phyloP scores from a whole-genome alignment of 2,329 filamentous ascomycete species.

The Colletotrichum tofieldiae region DNA sequence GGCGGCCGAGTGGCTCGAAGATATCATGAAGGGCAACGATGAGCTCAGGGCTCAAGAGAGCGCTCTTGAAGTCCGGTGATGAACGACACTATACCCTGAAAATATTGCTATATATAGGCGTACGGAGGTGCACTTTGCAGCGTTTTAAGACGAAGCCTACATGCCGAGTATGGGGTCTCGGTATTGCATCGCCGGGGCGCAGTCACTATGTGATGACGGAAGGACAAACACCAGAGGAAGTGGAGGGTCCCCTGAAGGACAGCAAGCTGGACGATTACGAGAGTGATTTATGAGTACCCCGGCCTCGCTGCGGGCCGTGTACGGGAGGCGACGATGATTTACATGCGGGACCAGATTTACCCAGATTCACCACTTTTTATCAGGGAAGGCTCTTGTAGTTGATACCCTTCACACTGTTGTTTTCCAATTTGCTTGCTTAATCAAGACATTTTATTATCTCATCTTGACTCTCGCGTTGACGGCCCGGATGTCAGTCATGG shows the following conservation, averaged over 20 bases:
- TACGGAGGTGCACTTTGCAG: not conserved
- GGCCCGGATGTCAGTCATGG: not conserved
- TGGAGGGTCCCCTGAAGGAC: not conserved
- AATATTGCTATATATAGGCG: not conserved
- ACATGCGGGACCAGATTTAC: conserved; percentile 28
- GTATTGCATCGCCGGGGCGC: conserved; percentile 2
- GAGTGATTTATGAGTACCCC: conserved; percentile 19
- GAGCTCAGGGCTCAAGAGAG: conserved; percentile 68
- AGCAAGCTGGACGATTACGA: conserved; percentile 32
- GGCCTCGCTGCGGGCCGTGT: conserved; percentile 11
- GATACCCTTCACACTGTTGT: conserved; percentile 39
- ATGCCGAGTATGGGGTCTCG: not conserved
- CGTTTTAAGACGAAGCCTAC: not conserved
- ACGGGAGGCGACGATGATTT: conserved; percentile 30
- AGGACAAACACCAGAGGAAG: not conserved
- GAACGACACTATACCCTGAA: not conserved
- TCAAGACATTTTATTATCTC: not conserved
- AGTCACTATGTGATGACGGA: conserved; percentile 6
- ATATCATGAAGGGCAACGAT: conserved; percentile 79
- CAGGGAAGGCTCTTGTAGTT: conserved; percentile 34
- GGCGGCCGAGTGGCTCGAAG: conserved; percentile 84
- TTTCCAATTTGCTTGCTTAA: conserved; percentile 1
- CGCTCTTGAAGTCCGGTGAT: conserved; percentile 50
- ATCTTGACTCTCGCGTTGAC: not conserved
- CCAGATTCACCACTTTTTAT: conserved; percentile 21